Base-by-base conservation (phyloP, 2,329 filamentous ascomycete species). In the Penicillium oxalicum region DNA sequence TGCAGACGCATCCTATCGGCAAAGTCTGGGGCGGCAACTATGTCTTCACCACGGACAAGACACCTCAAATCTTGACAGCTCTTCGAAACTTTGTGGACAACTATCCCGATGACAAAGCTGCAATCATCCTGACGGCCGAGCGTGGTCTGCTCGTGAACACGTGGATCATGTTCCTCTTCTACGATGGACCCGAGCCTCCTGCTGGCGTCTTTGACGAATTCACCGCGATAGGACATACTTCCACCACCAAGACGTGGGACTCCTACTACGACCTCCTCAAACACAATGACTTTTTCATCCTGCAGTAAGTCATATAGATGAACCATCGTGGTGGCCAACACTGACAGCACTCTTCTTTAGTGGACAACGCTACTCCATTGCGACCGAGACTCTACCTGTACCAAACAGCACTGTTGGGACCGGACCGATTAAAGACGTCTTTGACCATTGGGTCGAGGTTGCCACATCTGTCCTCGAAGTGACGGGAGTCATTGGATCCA, bases 91-190 rank as follows among this genome's bases (percentile, higher is more conserved):
- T 70, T 43, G 61, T 59, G 5, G 64, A 67, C 39, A 56, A 83
- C 62, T 79, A 81, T 58, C 67, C 72, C 0, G 81, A 84, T 55
- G 71, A 76, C 50, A 82, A 81, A 61, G 81, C 80, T 0, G 79
- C 74, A 9, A 75, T 84, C 40, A 83, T 84, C 52, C 63, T 78
- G 40, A 83, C 79, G 0, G 72, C 74, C 2, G 73, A 80, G 57
- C 68, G 75, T 12, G 60, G 71, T 2, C 69, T 70, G 9, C 49
- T 74, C 0, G 55, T 80, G 40, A 71, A 82, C 51, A 69, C 77
- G 18, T 83, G 79, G 78, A 72, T 81, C 49, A 64, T 85, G 50
- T 84, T 84, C 63, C 61, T 81, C 33, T 84, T 82, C 68, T 84
- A 84, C 61, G 78, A 85, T 61, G 82, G 78, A 1, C 72, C 74